These are phyloP conservation scores for Saccharum hybrid DNA, from an alignment of 202 grass and related monocot genomes.

Conservation along the genomic window DNA sequence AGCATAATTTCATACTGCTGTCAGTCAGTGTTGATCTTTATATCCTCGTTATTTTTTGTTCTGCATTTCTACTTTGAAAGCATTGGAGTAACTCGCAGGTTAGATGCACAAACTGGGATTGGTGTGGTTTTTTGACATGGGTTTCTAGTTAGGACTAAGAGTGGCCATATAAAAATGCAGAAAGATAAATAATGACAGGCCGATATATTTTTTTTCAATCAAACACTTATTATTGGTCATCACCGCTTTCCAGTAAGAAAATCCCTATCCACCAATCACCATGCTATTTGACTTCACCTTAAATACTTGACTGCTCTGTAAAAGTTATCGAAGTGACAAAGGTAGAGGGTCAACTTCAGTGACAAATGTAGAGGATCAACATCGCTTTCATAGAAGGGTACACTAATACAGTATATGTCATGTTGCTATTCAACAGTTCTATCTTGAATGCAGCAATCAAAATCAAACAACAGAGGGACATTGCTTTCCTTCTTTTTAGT, in stretches of 20 bases:
- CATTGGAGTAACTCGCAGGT: constrained; percentile 6
- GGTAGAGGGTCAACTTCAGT: not conserved
- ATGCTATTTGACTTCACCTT: constrained; percentile 17
- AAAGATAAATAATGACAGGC: constrained; percentile 4
- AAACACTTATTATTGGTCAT: constrained; percentile 14
- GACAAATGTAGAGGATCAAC: not conserved
- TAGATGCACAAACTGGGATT: not conserved
- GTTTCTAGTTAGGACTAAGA: not conserved
- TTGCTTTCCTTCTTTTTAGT: not conserved
- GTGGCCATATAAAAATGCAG: constrained; percentile 24
- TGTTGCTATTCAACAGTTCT: constrained; percentile 20
- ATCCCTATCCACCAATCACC: not conserved
- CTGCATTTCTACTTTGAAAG: not conserved
- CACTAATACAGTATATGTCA: not conserved
- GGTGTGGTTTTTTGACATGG: constrained; percentile 30
- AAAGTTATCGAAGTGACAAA: constrained; percentile 7
- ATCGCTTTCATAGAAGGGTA: constrained; percentile 13
- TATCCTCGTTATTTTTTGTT: not conserved
- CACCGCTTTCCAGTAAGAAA: constrained; percentile 35
- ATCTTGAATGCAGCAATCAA: constrained; percentile 25
- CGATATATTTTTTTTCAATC: constrained; percentile 14
- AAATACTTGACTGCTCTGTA: not conserved
- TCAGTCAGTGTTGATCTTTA: constrained; percentile 8
- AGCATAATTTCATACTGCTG: not conserved
- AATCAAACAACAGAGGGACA: constrained; percentile 9